Evolutionary conservation across 2,329 filamentous ascomycete species (phyloP).

Genomic region (Mycogone perniciosa): DNA sequence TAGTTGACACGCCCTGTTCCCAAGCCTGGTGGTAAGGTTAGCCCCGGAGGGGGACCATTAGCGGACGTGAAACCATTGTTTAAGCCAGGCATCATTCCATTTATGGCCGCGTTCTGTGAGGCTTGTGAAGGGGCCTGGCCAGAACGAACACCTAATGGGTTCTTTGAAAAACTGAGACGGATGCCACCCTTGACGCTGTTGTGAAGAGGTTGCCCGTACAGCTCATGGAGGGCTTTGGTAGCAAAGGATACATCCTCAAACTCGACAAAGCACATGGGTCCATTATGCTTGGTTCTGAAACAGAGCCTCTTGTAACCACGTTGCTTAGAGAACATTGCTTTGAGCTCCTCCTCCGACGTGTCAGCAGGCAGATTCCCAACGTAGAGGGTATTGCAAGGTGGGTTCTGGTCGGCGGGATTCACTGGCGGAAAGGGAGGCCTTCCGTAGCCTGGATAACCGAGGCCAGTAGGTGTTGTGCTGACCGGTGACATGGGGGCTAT

Average conservation of each 20-base stretch:
- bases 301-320: slow-evolving; percentile 93
- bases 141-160: slow-evolving; percentile 85
- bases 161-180: slow-evolving; percentile 93
- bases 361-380: slow-evolving; percentile 94
- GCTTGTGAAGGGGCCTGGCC: slow-evolving; percentile 48
- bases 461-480: slow-evolving; percentile 30
- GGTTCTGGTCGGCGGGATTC: slow-evolving; percentile 93
- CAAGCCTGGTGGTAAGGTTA: slow-evolving; percentile 69
- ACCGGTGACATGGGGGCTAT: slow-evolving; percentile 50
- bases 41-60: slow-evolving; percentile 74
- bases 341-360: slow-evolving; percentile 91
- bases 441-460: slow-evolving; percentile 33
- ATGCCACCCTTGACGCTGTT: slow-evolving; percentile 95
- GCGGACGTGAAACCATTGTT: slow-evolving; percentile 58
- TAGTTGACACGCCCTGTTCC: slow-evolving; percentile 26
- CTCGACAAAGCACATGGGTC: slow-evolving; percentile 98
- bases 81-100: slow-evolving; percentile 45
- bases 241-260: slow-evolving; percentile 92
- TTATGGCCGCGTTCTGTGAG: slow-evolving; percentile 43
- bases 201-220: slow-evolving; percentile 80
- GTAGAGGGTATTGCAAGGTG: slow-evolving; percentile 95
- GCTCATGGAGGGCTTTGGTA: slow-evolving; percentile 80
- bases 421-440: slow-evolving; percentile 72
- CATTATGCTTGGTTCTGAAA: slow-evolving; percentile 90
- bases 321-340: slow-evolving; percentile 86